A percentile compares a stretch with the other conserved stretches of the same genome.
These are phyloP conservation scores for Penicillium crustosum DNA, from an alignment of 2,329 filamentous ascomycete genomes.

Conservation along the genomic window DNA sequence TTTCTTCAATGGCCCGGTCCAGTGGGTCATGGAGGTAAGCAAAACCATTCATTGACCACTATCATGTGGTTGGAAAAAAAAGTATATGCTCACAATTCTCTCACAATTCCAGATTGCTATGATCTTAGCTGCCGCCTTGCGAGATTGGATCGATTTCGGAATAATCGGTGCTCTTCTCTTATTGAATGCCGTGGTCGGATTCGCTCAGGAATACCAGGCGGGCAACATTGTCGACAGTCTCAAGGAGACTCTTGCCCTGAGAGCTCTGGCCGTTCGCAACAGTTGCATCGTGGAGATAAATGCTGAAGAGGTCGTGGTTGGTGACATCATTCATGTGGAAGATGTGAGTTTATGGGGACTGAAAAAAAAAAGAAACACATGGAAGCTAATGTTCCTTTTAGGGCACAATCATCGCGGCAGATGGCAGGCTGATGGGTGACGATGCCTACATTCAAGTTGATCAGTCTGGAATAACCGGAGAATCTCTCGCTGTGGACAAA, in stretches of 20 bases:
- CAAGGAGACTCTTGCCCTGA: constrained; percentile 86
- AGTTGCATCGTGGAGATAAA: constrained; percentile 75
- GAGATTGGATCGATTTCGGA: constrained; percentile 91
- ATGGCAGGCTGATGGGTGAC: constrained; percentile 81
- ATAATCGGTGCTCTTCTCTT: constrained; percentile 81
- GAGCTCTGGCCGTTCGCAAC: constrained; percentile 83
- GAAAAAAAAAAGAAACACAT: neutral
- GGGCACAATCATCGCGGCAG: constrained; percentile 87
- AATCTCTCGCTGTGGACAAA: constrained; percentile 90
- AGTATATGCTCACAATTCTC: constrained; percentile 2
- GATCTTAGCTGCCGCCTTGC: constrained; percentile 76
- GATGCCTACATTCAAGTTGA: constrained; percentile 85
- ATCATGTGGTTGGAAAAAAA: neutral
- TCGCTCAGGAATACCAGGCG: constrained; percentile 85
- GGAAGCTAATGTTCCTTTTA: constrained; percentile 19
- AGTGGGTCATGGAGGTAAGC: constrained; percentile 88
- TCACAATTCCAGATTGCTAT: constrained; percentile 60
- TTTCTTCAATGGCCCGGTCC: constrained; percentile 86
- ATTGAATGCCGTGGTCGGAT: constrained; percentile 82
- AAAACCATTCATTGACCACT: neutral
- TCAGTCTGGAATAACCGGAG: constrained; percentile 87
- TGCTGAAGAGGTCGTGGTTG: constrained; percentile 79
- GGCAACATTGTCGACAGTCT: constrained; percentile 87
- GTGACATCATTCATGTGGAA: constrained; percentile 86
- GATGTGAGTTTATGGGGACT: constrained; percentile 53